Evolutionary conservation across 2,329 filamentous ascomycete species (phyloP).

Genomic region (Diaporthe nobilis): DNA sequence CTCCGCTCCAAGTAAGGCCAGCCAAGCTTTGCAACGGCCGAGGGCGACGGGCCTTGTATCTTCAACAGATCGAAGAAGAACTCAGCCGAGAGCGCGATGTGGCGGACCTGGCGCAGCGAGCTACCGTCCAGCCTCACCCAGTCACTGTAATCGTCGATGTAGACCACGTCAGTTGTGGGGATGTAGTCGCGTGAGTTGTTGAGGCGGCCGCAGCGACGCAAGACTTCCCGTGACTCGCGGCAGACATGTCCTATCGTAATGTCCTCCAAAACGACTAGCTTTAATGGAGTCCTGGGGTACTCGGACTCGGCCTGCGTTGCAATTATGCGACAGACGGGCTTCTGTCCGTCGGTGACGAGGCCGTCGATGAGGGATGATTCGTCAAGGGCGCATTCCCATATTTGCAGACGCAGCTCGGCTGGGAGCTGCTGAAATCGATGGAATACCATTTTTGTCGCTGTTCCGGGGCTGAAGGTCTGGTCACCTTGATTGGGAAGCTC

Average conservation of each 20-base stretch:
- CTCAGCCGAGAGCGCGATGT: neutral
- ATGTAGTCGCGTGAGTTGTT: neutral
- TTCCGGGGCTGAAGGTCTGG: neutral
- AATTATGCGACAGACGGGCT: neutral
- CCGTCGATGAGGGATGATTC: neutral
- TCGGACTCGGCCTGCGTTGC: no score
- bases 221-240: neutral
- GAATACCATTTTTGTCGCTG: neutral
- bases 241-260: neutral
- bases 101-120: neutral
- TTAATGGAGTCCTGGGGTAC: neutral
- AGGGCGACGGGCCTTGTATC: neutral
- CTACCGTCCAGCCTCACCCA: neutral
- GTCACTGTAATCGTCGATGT: neutral
- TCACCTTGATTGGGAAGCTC: neutral
- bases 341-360: neutral
- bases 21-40: neutral
- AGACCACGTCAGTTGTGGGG: neutral
- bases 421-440: conserved; percentile 8
- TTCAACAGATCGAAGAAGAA: neutral
- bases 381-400: neutral
- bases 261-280: neutral
- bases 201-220: neutral
- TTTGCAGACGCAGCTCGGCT: neutral
- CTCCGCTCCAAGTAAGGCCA: neutral